Evolutionary conservation across 495 filamentous ascomycete genomes (phyloP), one percentile per base, ranked within the genome.

Genomic region (Achaetomiella virescens): DNA sequence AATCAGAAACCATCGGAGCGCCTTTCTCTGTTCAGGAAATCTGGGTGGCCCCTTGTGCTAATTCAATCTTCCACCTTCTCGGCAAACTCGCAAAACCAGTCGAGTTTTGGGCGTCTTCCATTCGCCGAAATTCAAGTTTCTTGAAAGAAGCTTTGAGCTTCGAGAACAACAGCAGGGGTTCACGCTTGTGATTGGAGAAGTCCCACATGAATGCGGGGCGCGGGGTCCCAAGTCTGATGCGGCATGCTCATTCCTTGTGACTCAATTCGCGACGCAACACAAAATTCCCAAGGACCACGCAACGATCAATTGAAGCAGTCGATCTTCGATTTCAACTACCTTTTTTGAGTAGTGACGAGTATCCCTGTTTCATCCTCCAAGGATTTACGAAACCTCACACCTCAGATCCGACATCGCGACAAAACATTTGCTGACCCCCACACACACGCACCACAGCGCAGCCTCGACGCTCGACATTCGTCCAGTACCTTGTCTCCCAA

Each of bases 251-350:
- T 46, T 51, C 12, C 31, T 42, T 54, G 56, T 52, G 56, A 54
- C 49, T 59, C 56, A 53, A 59, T 59, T 53, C 56, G 33, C 21
- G 24, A 55, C 41, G 6, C 43, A 53, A 43, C 22, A 25, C 31
- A 6, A n/a, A 49, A 56, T 33, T 49, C 36, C 17, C 36, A 27
- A 22, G 25, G 36, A 55, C 33, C 11, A 38, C 44, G 5, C 21
- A 31, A 48, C 11, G 12, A 22, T 29, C 20, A n/a, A 15, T 12
- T 20, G 2, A 18, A 4, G 15, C 24, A 5, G 3, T 41, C 10
- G 5, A 43, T 15, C 27, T 31, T 4, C 27, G 27, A 31, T 31
- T 9, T 9, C 27, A 31, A 9, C 27, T 9, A 9, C 27, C 9
- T 4, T 9, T 9, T 9, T 9, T 31, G 27, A 31, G 7, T n/a